These are phyloP conservation scores for Zizania latifolia DNA, from an alignment of 176 grass and related monocot genomes.

Conservation along the genomic window DNA sequence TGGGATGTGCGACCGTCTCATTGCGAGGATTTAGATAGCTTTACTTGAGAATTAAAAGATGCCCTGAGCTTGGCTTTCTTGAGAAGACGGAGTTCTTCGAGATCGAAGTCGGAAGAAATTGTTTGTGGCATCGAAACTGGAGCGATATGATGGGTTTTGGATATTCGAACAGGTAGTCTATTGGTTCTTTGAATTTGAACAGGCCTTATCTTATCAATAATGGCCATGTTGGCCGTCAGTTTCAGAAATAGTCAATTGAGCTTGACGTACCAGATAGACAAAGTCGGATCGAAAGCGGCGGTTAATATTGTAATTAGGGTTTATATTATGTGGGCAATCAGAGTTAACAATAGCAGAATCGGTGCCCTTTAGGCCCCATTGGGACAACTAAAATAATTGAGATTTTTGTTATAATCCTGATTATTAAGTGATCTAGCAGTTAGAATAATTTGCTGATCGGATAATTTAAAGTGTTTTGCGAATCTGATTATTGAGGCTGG, in stretches of 20 bases:
- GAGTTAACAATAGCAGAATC: background rate
- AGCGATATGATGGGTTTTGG: background rate
- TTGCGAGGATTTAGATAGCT: background rate
- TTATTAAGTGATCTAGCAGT: background rate
- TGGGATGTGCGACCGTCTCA: background rate
- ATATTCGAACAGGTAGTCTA: background rate
- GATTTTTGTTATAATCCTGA: background rate
- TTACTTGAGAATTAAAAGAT: background rate
- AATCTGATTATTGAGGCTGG: too few relatives aligned
- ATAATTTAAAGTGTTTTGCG: too few relatives aligned
- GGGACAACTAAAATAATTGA: background rate
- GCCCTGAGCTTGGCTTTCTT: background rate
- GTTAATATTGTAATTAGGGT: background rate
- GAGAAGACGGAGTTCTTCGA: background rate
- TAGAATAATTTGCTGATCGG: too few relatives aligned
- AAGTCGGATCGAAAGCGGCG: background rate
- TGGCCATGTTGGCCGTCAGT: background rate
- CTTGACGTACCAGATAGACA: background rate
- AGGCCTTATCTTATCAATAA: background rate
- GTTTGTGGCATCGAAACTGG: background rate
- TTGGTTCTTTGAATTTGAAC: background rate
- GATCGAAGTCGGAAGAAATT: background rate
- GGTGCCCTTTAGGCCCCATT: background rate
- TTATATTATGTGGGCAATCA: background rate
- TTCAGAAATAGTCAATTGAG: slow-evolving; percentile 6